Evolutionary conservation across 768 basidiomycete genomes (phyloP).

Genomic region (Tricholoma bakamatsutake): DNA sequence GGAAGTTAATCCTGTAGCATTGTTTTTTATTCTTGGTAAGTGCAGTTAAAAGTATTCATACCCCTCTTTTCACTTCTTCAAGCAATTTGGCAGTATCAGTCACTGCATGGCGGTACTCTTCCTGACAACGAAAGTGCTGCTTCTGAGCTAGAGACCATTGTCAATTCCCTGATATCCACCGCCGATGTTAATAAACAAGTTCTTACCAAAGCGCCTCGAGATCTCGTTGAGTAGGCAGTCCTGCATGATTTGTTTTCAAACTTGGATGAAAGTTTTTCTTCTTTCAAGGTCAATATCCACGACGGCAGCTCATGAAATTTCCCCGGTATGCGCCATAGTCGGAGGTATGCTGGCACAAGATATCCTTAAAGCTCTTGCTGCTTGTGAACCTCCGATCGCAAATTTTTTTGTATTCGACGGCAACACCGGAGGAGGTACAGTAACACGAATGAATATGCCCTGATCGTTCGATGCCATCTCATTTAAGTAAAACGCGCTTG

Average conservation of each 20-base stretch:
- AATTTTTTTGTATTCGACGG: conserved; percentile 93
- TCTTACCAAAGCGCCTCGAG: conserved; percentile 48
- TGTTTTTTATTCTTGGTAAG: conserved; percentile 71
- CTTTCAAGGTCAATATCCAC: conserved; percentile 52
- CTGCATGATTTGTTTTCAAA: conserved; percentile 5
- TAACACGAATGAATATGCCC: conserved; percentile 49
- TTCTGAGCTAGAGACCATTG: conserved; percentile 57
- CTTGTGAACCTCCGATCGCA: conserved; percentile 87
- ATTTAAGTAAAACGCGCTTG: background rate
- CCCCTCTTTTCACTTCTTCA: background rate
- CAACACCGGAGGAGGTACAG: conserved; percentile 67
- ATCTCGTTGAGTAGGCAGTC: conserved; percentile 54
- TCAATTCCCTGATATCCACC: conserved; percentile 50
- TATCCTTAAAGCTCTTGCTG: conserved; percentile 84
- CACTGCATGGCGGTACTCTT: conserved; percentile 45
- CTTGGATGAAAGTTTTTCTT: conserved; percentile 4
- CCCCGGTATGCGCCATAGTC: conserved; percentile 90
- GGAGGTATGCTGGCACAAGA: conserved; percentile 96
- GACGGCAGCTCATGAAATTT: conserved; percentile 80
- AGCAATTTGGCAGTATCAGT: conserved; percentile 87
- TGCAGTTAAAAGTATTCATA: background rate
- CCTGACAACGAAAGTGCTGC: conserved; percentile 45
- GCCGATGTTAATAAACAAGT: conserved; percentile 71
- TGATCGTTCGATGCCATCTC: conserved; percentile 15
- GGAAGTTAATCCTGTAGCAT: conserved; percentile 69